phyloP scores from a whole-genome alignment of 257 asterid species.

The Fraxinus pennsylvanica region DNA sequence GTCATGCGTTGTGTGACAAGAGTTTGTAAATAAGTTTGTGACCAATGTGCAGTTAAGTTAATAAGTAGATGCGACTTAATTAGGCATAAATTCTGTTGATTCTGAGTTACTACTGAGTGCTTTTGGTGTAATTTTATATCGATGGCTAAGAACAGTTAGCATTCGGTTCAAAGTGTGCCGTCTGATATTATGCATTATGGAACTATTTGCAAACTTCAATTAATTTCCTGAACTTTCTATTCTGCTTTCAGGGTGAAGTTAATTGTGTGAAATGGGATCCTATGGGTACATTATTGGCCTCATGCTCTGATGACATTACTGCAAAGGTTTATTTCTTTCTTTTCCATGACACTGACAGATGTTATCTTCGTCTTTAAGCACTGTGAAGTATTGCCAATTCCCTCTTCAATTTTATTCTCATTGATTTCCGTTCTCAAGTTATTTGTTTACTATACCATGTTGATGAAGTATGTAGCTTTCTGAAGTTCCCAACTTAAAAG shows the following conservation, averaged over 20 bases:
- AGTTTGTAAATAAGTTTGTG: not conserved
- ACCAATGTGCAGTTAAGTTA: not conserved
- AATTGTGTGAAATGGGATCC: slow-evolving; percentile 46
- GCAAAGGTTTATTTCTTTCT: slow-evolving; percentile 31
- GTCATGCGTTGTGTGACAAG: not conserved
- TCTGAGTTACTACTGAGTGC: too few species aligned
- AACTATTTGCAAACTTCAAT: not conserved
- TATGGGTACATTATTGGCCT: slow-evolving; percentile 31
- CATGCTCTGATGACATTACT: slow-evolving; percentile 39
- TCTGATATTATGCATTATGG: not conserved
- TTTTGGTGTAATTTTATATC: too few species aligned
- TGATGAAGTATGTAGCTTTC: not conserved
- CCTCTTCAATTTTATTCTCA: not conserved
- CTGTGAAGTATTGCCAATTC: not conserved
- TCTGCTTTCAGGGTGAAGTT: slow-evolving; percentile 40
- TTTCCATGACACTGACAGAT: not conserved
- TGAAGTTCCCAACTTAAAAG: not conserved
- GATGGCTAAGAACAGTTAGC: not conserved
- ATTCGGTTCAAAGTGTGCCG: not conserved
- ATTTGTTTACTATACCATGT: not conserved
- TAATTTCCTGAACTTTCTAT: not conserved
- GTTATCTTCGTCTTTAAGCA: not conserved
- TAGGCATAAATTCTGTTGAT: not conserved
- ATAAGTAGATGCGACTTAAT: not conserved
- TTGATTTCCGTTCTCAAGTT: not conserved